Evolutionary conservation across 164 flowering plant genomes (phyloP).

Genomic region (Euptelea pleiosperma): DNA sequence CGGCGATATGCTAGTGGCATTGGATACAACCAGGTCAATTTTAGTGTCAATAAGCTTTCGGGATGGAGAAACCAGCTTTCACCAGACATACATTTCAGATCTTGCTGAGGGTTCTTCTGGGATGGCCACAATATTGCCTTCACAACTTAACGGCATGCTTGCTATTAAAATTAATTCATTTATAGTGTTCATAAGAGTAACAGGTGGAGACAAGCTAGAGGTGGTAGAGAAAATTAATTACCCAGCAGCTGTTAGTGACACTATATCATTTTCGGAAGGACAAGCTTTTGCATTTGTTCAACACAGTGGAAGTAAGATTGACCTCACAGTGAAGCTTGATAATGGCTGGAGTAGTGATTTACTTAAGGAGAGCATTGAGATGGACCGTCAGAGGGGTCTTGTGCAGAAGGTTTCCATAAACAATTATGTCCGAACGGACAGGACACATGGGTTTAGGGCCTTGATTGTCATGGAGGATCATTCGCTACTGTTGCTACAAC

Average conservation of each 20-base stretch:
- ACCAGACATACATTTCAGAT: constrained; percentile 45
- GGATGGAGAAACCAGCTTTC: constrained; percentile 49
- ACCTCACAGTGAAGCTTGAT: constrained; percentile 59
- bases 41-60: constrained; percentile 44
- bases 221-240: constrained; percentile 44
- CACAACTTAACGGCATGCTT: constrained; percentile 50
- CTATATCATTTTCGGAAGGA: constrained; percentile 54
- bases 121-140: constrained; percentile 50
- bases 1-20: constrained; percentile 49
- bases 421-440: constrained; percentile 78
- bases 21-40: constrained; percentile 56
- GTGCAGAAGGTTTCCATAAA: constrained; percentile 80
- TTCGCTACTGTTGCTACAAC: constrained; percentile 77
- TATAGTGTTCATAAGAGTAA: constrained; percentile 42
- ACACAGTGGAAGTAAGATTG: constrained; percentile 47
- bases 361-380: constrained; percentile 55
- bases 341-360: constrained; percentile 50
- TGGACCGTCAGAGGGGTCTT: constrained; percentile 63
- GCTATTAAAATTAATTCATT: constrained; percentile 38
- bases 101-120: constrained; percentile 53
- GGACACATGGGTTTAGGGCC: constrained; percentile 86
- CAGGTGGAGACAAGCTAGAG: constrained; percentile 47
- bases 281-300: constrained; percentile 71
- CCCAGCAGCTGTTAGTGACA: constrained; percentile 64
- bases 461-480: constrained; percentile 97